A percentile compares a stretch with the other conserved stretches of the same genome.
These are phyloP conservation scores for Cadophora sp. DNA, from an alignment of 2,329 filamentous ascomycete genomes.

Conservation along the genomic window DNA sequence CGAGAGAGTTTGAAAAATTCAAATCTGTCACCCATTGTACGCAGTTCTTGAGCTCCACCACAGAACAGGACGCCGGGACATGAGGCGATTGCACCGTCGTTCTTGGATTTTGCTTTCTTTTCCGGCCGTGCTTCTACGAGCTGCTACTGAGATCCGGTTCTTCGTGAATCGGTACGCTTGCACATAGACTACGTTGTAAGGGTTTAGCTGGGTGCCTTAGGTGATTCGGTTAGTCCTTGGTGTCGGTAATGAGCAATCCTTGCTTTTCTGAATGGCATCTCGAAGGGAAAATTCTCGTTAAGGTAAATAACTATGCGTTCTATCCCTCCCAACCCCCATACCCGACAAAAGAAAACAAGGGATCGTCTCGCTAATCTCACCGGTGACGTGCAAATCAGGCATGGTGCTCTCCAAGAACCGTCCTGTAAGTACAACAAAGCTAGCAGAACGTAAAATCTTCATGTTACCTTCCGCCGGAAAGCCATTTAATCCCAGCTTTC, in stretches of 20 bases:
- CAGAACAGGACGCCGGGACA: not conserved
- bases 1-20: constrained; percentile 13
- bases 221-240: not conserved
- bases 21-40: constrained; percentile 3
- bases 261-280: not conserved
- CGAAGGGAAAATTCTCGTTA: not conserved
- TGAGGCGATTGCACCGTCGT: not conserved
- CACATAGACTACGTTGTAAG: not conserved
- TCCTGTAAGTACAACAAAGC: too few relatives aligned
- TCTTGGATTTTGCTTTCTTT: not conserved
- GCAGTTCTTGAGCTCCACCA: not conserved
- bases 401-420: too few relatives aligned
- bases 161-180: not conserved
- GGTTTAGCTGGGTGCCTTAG: not conserved
- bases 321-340: not conserved
- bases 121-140: not conserved
- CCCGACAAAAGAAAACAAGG: not conserved
- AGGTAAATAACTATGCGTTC: not conserved
- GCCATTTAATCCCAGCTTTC: not conserved
- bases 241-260: constrained; percentile 8
- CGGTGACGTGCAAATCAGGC: too few relatives aligned
- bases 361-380: not conserved
- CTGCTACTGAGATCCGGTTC: not conserved
- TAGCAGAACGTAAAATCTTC: too few relatives aligned
- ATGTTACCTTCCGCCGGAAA: not conserved